phyloP scores from a whole-genome alignment of 257 asterid species.

The Scutellaria barbata region DNA sequence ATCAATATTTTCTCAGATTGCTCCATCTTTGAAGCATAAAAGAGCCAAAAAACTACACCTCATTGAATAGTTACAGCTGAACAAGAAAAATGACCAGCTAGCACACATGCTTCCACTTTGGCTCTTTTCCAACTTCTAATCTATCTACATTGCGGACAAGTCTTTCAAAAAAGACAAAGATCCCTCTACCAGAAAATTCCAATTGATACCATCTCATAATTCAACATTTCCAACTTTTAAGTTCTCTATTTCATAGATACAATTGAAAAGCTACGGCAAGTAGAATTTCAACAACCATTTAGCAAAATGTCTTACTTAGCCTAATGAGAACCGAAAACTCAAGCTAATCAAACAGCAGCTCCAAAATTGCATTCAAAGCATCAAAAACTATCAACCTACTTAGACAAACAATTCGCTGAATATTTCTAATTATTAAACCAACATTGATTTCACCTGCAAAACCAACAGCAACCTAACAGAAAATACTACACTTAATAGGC shows the following conservation, averaged over 20 bases:
- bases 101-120: neutral
- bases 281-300: neutral
- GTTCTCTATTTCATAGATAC: neutral
- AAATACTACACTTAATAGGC: neutral
- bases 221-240: constrained; percentile 14
- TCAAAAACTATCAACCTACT: neutral
- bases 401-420: neutral
- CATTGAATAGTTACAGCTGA: neutral
- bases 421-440: neutral
- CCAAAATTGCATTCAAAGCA: neutral
- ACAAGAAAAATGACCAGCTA: neutral
- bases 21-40: neutral
- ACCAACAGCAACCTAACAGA: neutral
- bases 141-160: neutral
- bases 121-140: neutral
- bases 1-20: neutral
- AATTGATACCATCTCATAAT: neutral
- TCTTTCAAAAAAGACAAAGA: neutral
- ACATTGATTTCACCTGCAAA: neutral
- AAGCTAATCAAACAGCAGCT: constrained; percentile 8
- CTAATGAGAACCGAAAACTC: neutral
- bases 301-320: neutral
- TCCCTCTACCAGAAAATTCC: neutral
- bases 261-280: neutral
- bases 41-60: neutral